These are phyloP conservation scores for Argentina anserina DNA, from an alignment of 306 rosid genomes.

Conservation along the genomic window DNA sequence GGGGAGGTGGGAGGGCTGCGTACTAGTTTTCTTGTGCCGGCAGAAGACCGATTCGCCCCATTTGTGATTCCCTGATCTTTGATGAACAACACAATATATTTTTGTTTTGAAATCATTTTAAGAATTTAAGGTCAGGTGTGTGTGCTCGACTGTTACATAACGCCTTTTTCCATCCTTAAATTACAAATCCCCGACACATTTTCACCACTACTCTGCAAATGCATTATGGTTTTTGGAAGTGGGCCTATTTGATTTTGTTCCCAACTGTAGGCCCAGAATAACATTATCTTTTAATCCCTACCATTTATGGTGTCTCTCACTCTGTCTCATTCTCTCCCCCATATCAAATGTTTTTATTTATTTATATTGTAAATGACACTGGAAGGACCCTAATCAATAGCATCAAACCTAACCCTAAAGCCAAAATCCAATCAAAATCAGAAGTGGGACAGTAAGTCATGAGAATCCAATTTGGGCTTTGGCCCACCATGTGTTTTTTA, in stretches of 20 bases:
- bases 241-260: neutral
- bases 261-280: neutral
- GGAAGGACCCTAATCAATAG: neutral
- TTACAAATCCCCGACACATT: too few species aligned
- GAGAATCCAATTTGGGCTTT: constrained; percentile 10
- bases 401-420: neutral
- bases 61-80: too few species aligned
- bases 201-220: neutral
- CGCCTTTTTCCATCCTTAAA: too few species aligned
- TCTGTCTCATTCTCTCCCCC: constrained; percentile 22
- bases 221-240: neutral
- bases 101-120: too few species aligned
- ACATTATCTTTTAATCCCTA: neutral
- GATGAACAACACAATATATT: too few species aligned
- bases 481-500: constrained; percentile 34
- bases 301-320: constrained; percentile 18
- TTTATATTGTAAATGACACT: too few species aligned
- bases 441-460: neutral
- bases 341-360: neutral
- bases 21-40: too few species aligned
- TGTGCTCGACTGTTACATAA: too few species aligned
- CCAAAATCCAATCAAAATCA: neutral
- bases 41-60: too few species aligned
- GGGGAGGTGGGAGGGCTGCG: too few species aligned
- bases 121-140: too few species aligned